These are phyloP conservation scores for Penicillium sp. DNA, from an alignment of 2,329 filamentous ascomycete species.

Conservation along the genomic window DNA sequence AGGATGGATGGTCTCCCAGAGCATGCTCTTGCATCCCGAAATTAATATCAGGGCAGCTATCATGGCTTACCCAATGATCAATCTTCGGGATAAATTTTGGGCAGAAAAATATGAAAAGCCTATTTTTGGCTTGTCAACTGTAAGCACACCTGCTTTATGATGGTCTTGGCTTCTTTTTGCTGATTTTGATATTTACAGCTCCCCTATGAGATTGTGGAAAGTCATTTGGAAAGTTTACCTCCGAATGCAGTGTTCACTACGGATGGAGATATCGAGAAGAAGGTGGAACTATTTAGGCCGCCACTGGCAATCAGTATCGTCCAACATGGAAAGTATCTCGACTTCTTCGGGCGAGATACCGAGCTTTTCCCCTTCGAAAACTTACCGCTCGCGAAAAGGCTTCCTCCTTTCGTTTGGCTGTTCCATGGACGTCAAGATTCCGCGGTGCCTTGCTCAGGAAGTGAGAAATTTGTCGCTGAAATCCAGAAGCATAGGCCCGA, in stretches of 20 bases:
- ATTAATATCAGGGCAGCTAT: conserved; percentile 4
- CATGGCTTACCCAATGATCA: conserved; percentile 8
- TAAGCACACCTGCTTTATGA: background rate
- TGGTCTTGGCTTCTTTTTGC: background rate
- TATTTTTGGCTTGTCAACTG: conserved; percentile 2
- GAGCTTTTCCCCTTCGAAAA: conserved; percentile 10
- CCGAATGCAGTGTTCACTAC: background rate
- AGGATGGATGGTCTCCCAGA: conserved; percentile 9
- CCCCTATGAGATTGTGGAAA: conserved; percentile 4
- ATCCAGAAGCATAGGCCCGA: background rate
- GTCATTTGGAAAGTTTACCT: conserved; percentile 1
- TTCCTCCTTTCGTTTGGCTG: conserved; percentile 9
- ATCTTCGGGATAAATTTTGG: conserved; percentile 8
- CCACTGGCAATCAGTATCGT: conserved; percentile 2
- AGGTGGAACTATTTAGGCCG: background rate
- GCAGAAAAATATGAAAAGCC: conserved; percentile 5
- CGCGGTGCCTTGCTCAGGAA: conserved; percentile 2
- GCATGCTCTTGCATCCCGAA: conserved; percentile 10
- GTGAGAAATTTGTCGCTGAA: conserved; percentile 1
- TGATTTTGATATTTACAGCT: background rate
- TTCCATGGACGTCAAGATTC: conserved; percentile 8
- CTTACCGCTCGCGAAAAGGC: background rate
- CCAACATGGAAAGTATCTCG: conserved; percentile 8
- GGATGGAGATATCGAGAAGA: conserved; percentile 1
- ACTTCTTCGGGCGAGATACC: conserved; percentile 2